Evolutionary conservation across 2,329 filamentous ascomycete genomes (phyloP), one percentile per base, ranked within the genome.

Genomic region (Apiospora pterosperma): DNA sequence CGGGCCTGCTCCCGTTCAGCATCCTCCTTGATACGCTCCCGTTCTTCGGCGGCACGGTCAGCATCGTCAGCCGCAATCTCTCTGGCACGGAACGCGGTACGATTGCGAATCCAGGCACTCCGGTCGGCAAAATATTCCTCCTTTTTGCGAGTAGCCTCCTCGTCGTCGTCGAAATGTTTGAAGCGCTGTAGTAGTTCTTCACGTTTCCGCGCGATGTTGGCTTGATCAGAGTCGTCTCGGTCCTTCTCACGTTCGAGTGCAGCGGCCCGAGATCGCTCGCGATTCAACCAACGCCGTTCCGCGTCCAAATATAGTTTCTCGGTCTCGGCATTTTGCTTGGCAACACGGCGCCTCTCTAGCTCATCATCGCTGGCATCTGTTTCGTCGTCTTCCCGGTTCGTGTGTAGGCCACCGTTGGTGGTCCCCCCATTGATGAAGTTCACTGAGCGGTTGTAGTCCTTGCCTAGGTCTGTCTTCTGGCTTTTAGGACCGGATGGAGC

Each of bases 61-160:
- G 87, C 82, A n/a, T 94, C 92, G 73, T 99, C 96, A 34, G 90
- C 84, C 21, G 86, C 85, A 31, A 87, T 84, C 75, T 99, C 96
- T 6, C 91, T 86, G 8, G 86, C 85, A 39, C 92, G 86, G 72
- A 93, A 92, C 19, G 84, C 81, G 1, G 87, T 88, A 59, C 96
- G 90, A 74, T 93, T 95, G 21, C 93, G 88, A 65, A 91, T 88
- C 93, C 95, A 99, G 25, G 88, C 85, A 44, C 90, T 90, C 61
- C 90, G 91, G 71, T 99, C 95, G 60, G 89, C 85, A 78, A 97
- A 98, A 81, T 97, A 99, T 42, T 91, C 85, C 66, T 93, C 88
- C 3, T 81, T 80, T 77, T 92, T 93, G 28, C 90, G 85, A 21
- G 82, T 83, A 7, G 87, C 85, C 78, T 98, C 94, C n/a, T 85